phyloP scores from a whole-genome alignment of 1,139 yeast species.

The Torulaspora globosa region DNA sequence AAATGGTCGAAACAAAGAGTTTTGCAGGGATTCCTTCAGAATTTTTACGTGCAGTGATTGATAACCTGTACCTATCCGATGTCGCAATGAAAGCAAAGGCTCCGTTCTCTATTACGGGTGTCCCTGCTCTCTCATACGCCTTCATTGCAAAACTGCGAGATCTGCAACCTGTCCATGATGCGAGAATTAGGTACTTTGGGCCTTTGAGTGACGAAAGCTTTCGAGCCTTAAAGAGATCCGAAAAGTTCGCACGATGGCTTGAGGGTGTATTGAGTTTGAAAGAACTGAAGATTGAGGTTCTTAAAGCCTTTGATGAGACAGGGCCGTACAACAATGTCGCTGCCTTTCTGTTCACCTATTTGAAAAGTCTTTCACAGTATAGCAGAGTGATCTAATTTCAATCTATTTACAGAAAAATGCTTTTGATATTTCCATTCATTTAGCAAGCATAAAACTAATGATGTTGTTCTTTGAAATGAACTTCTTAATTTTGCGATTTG shows the following conservation, averaged over 20 bases:
- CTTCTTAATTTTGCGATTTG: constrained; percentile 39
- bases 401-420: constrained; percentile 8
- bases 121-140: constrained; percentile 51
- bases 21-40: constrained; percentile 38
- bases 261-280: constrained; percentile 35
- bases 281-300: constrained; percentile 41
- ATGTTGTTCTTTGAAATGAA: constrained; percentile 41
- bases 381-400: constrained; percentile 1
- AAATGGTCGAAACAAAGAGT: constrained; percentile 41
- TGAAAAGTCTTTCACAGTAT: constrained; percentile 41
- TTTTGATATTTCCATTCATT: constrained; percentile 8
- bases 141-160: constrained; percentile 24
- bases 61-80: constrained; percentile 41
- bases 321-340: constrained; percentile 45
- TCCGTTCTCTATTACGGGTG: constrained; percentile 50
- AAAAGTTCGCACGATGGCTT: constrained; percentile 17
- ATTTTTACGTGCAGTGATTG: constrained; percentile 41
- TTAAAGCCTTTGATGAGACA: constrained; percentile 28
- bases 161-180: constrained; percentile 14
- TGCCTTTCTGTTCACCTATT: constrained; percentile 45
- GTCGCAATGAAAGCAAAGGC: constrained; percentile 34
- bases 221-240: constrained; percentile 5
- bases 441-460: constrained; percentile 34
- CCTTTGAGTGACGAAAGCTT: constrained; percentile 14
- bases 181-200: constrained; percentile 3